A percentile compares a stretch with the other conserved stretches of the same genome.
phyloP scores from a whole-genome alignment of 495 filamentous ascomycete species.

The Penicillium ucsense region DNA sequence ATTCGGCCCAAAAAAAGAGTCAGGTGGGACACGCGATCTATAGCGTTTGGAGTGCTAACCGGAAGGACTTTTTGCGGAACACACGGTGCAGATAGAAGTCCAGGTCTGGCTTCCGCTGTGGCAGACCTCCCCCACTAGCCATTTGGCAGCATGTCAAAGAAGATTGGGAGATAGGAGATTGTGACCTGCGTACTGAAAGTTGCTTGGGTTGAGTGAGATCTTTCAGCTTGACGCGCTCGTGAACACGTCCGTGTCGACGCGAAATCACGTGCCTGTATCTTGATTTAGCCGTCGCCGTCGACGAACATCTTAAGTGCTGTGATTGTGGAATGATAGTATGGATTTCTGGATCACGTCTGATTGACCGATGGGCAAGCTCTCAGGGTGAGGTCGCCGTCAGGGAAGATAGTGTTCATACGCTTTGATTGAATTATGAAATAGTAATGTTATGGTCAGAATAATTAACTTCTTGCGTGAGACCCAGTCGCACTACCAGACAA shows the following conservation, averaged over 20 bases:
- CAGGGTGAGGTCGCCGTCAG: no score
- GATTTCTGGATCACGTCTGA: no score
- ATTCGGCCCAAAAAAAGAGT: neutral
- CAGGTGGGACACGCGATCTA: conserved; percentile 3
- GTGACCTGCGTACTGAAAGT: neutral
- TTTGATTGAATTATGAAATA: no score
- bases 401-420: no score
- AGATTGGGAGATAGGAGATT: neutral
- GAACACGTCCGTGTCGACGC: neutral
- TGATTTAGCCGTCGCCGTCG: neutral
- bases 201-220: neutral
- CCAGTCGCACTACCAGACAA: no score
- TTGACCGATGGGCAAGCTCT: no score
- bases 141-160: conserved; percentile 20
- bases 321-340: no score
- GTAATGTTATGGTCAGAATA: no score
- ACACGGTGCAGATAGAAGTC: conserved; percentile 78
- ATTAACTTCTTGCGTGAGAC: no score
- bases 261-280: neutral
- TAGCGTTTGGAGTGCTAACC: conserved; percentile 36
- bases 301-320: no score
- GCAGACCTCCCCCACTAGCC: conserved; percentile 8
- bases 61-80: conserved; percentile 66
- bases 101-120: conserved; percentile 48
- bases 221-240: neutral